Base-by-base conservation (phyloP, 106 monocot species). In the Agapanthus africanus region DNA sequence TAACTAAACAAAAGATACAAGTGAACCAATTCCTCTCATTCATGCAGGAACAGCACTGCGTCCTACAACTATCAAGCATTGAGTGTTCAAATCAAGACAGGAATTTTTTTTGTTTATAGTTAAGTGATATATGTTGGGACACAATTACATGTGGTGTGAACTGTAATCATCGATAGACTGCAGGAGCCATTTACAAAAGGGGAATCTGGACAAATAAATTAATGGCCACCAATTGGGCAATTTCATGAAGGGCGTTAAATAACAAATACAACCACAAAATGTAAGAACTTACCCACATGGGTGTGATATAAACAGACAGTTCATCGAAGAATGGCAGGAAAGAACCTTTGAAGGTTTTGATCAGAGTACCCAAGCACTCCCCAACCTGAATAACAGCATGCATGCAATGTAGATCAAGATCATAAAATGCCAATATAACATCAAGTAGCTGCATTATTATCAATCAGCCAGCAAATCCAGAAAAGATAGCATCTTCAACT, bases 281-380 rank as follows among this genome's bases (percentile, higher is more conserved):
- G 21, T 37, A 52, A 33, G 11, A 69, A 76, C 97, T 80, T 81
- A 99, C 97, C 88, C 82, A 74, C 97, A 99, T 99, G 18, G 92
- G 92, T 14, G 89, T 99, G 26, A 92, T 86, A 63, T 86, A 99
- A 11, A 84, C 66, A 16, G 88, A 90, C 21, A 99, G 75, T 69
- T 99, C 97, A 68, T 99, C 97, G 76, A 99, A 99, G 75, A 99
- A 92, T 34, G 97, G 92, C 23, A 99, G 67, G 80, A 99, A 99
- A 57, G 89, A 74, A 71, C 80, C 70, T 57, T 89, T 90, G 75
- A 99, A 92, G 54, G 80, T 92, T 78, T 99, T 99, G 34, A 92
- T 89, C 73, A 99, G 75, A 31, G 89, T 86, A 28, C 84, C 92
- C 73, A 99, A 81, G 60, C 88, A 89, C 63, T 99, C 87, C 36